phyloP scores from a whole-genome alignment of 2,329 filamentous ascomycete genomes.

The Epichloe sibirici region DNA sequence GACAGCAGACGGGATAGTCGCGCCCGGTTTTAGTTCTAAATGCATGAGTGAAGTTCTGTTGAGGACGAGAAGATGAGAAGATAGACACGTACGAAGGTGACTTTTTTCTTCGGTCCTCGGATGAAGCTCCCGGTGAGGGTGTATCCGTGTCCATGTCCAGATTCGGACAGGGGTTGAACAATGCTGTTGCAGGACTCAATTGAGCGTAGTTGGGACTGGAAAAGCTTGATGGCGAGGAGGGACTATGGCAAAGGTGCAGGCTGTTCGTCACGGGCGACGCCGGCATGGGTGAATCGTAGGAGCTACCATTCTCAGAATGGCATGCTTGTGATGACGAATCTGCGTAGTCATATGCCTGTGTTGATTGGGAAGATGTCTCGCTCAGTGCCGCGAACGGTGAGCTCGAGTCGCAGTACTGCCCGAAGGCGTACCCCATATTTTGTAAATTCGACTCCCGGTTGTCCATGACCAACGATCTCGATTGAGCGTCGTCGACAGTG shows the following conservation, averaged over 20 bases:
- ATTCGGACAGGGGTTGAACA: conserved; percentile 10
- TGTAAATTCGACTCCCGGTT: not conserved
- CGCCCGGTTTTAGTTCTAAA: conserved; percentile 10
- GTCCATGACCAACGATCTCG: not conserved
- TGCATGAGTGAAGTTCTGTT: not conserved
- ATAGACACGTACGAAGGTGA: conserved; percentile 5
- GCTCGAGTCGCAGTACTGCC: not conserved
- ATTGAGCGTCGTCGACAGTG: not conserved
- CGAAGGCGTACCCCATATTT: not conserved
- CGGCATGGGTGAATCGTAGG: conserved; percentile 1
- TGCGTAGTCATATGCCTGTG: not conserved
- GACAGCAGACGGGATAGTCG: conserved; percentile 27
- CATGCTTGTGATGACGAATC: conserved; percentile 3
- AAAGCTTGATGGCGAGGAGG: conserved; percentile 1
- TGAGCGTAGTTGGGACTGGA: conserved; percentile 3
- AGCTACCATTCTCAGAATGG: conserved; percentile 1
- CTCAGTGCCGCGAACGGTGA: not conserved
- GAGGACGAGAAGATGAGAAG: not conserved
- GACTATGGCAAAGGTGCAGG: not conserved
- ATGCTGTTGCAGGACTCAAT: conserved; percentile 3
- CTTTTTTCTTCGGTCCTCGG: conserved; percentile 6
- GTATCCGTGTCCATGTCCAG: conserved; percentile 8
- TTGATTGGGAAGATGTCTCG: conserved; percentile 2
- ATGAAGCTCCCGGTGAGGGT: conserved; percentile 7
- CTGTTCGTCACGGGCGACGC: not conserved